Evolutionary conservation across 2,329 filamentous ascomycete genomes (phyloP).

Genomic region (Ceratocystiopsis minuta): DNA sequence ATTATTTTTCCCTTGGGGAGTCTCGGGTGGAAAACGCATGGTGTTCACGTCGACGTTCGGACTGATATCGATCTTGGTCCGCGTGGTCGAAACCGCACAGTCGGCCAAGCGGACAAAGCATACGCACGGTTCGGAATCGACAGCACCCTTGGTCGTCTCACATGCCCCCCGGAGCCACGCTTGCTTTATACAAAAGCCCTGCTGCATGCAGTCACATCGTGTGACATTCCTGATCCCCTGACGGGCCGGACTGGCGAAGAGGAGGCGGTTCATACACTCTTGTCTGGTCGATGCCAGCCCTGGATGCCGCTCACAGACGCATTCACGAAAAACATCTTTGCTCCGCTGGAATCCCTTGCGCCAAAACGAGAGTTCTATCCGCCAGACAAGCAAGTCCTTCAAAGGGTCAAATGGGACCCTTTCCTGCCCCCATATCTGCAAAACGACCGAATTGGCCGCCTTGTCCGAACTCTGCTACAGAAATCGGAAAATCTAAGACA

Average conservation of each 20-base stretch:
- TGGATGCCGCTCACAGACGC: slow-evolving; percentile 20
- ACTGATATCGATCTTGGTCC: neutral
- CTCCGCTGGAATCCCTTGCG: slow-evolving; percentile 13
- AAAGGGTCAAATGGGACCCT: slow-evolving; percentile 18
- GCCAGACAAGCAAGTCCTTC: slow-evolving; percentile 14
- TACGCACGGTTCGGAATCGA: slow-evolving; percentile 38
- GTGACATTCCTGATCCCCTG: slow-evolving; percentile 35
- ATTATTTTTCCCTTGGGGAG: slow-evolving; percentile 35
- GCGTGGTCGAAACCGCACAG: neutral
- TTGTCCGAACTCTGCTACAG: slow-evolving; percentile 14
- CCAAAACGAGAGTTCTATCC: slow-evolving; percentile 21
- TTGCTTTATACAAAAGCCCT: slow-evolving; percentile 38
- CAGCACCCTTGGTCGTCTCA: slow-evolving; percentile 32
- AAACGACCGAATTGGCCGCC: slow-evolving; percentile 18
- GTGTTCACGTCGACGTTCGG: slow-evolving; percentile 25
- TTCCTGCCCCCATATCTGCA: slow-evolving; percentile 18
- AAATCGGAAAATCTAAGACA: slow-evolving; percentile 15
- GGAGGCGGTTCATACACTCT: slow-evolving; percentile 33
- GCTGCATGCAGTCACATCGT: slow-evolving; percentile 43
- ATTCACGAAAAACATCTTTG: neutral
- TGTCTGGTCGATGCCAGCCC: slow-evolving; percentile 30
- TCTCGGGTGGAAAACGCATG: slow-evolving; percentile 12
- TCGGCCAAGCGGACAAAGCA: slow-evolving; percentile 14
- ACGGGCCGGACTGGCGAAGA: slow-evolving; percentile 43
- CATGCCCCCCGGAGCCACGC: slow-evolving; percentile 36